Conservation (phyloP, 768 basidiomycete genomes). For the Calocybe indica region DNA sequence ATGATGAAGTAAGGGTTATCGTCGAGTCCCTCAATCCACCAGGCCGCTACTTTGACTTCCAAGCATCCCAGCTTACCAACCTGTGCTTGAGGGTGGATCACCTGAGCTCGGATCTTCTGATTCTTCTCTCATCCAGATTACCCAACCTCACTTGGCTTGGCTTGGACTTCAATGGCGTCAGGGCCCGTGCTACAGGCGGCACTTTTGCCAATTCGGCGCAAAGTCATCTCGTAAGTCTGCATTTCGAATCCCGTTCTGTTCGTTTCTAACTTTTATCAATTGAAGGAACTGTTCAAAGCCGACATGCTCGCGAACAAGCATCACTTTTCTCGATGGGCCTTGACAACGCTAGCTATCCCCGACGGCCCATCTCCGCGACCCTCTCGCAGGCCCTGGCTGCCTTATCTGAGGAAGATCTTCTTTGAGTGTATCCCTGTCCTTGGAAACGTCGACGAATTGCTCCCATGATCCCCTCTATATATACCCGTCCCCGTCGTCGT, state of each 20-base stretch:
- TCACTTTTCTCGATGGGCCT: conserved; percentile 8
- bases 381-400: neutral
- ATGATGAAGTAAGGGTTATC: conserved; percentile 22
- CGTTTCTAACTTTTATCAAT: neutral
- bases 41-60: neutral
- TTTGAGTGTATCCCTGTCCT: conserved; percentile 10
- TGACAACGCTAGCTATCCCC: conserved; percentile 5
- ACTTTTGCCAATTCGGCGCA: neutral
- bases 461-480: neutral
- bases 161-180: conserved; percentile 17
- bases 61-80: conserved; percentile 9
- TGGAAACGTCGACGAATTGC: conserved; percentile 2
- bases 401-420: conserved; percentile 5
- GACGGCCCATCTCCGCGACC: too few relatives aligned
- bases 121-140: conserved; percentile 15
- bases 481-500: neutral
- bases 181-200: conserved; percentile 1
- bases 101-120: conserved; percentile 18
- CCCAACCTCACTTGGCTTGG: conserved; percentile 16
- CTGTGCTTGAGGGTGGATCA: conserved; percentile 14
- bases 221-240: conserved; percentile 9
- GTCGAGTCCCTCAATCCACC: conserved; percentile 14
- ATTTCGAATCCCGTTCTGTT: neutral
- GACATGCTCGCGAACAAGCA: conserved; percentile 1
- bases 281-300: conserved; percentile 7